These are phyloP conservation scores for Neonectria coccinea DNA, from an alignment of 2,329 filamentous ascomycete genomes.

Conservation along the genomic window DNA sequence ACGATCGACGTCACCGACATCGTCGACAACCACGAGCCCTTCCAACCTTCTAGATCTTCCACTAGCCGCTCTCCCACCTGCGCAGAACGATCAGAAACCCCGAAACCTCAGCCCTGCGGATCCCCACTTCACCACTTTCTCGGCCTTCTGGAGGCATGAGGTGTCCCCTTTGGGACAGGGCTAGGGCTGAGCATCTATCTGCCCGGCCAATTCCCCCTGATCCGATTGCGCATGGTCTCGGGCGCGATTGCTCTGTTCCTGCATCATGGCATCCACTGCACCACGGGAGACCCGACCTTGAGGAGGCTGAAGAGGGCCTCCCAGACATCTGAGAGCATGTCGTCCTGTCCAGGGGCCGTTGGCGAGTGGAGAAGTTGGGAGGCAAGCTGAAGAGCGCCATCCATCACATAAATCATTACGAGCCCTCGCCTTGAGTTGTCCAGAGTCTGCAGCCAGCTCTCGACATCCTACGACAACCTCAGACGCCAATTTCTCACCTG, in stretches of 20 bases:
- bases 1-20: neutral
- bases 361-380: neutral
- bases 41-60: neutral
- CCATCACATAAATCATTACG: neutral
- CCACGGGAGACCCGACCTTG: neutral
- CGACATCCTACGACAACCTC: neutral
- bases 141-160: neutral
- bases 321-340: neutral
- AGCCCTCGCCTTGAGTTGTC: neutral
- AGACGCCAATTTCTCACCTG: neutral
- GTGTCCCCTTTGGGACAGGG: constrained; percentile 1
- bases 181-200: neutral
- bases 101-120: constrained; percentile 24
- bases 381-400: neutral
- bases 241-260: neutral
- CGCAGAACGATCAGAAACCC: neutral
- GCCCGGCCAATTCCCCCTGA: neutral
- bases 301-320: neutral
- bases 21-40: neutral
- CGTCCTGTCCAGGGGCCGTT: neutral
- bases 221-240: neutral
- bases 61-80: neutral
- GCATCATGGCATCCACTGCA: neutral
- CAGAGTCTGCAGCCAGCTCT: neutral
- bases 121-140: constrained; percentile 1